Base-by-base conservation (phyloP, 1,139 yeast species). In the Lodderomyces jiufengensis region DNA sequence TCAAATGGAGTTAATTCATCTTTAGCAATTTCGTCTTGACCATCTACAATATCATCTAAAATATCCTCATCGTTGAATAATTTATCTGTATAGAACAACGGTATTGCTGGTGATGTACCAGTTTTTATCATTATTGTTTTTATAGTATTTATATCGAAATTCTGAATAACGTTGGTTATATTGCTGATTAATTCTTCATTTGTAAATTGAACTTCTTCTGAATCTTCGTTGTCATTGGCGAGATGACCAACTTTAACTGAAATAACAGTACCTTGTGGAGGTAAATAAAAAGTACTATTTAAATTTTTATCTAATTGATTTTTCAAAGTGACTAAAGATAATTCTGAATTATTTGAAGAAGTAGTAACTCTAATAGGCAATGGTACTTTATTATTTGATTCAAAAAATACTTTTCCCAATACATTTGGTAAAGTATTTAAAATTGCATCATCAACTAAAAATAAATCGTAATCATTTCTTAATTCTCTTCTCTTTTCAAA, bases 391-490 rank as follows among this genome's bases (percentile, higher is more conserved):
- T 65, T 58, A 24, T 13, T 32, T 39, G 70, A 66, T 29, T 70
- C 61, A 58, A 81, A 84, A 55, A 88, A 92, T 3, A 76, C 70
- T 61, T 86, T 86, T 34, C 97, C 96, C 46, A 92, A 67, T 30
- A 84, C 63, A 47, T 81, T 79, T 37, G 98, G 98, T 64, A 90
- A 71, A 43, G 85, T 69, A 35, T 88, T 80, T 39, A 87, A 70
- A 33, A 90, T 70, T 27, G 84, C 80, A 48, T 88, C 95, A 61
- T 92, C 97, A 33, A 86, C 80, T 34, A 92, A 58, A 57, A 92
- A 86, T 43, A 88, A 50, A 51, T 90, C 95, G 52, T 70, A 81
- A 36, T 73, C 76, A 9, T 65, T 53, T 37, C 69, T 59, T 42
- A 84, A 70, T 45, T 78, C 78, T 63, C 90, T 79, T 58, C 83